Conservation (phyloP, 1,139 yeast genomes). For the Blastobotrys buckinghamii region DNA sequence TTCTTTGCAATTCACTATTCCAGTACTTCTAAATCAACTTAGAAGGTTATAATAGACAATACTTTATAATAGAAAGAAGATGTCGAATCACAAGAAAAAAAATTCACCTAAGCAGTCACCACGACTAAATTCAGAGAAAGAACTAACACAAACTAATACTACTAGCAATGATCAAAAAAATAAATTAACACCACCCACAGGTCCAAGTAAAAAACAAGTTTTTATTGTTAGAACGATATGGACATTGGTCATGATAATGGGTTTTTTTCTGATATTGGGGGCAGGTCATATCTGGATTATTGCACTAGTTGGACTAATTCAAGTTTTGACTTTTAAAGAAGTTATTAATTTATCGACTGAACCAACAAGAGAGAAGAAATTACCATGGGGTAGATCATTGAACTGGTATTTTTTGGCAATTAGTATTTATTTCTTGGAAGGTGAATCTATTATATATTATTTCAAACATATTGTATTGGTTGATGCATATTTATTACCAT, state of each 20-base stretch:
- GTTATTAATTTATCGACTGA: constrained; percentile 78
- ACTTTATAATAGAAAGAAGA: neutral
- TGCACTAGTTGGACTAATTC: constrained; percentile 61
- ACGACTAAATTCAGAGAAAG: too few species aligned
- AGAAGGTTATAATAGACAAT: too few species aligned
- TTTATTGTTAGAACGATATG: constrained; percentile 87
- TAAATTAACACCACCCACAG: neutral
- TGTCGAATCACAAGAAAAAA: neutral
- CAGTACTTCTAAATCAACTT: too few species aligned
- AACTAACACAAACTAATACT: neutral
- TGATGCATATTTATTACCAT: constrained; percentile 39
- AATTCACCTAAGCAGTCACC: neutral
- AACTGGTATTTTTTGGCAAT: constrained; percentile 76
- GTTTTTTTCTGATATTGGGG: constrained; percentile 65
- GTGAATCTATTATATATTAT: constrained; percentile 57
- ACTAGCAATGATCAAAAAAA: neutral
- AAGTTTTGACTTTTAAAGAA: constrained; percentile 82
- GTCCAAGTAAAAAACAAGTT: constrained; percentile 59
- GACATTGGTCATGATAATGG: constrained; percentile 86
- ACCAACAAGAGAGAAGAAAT: constrained; percentile 75
- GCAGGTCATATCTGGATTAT: constrained; percentile 86
- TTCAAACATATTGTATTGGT: constrained; percentile 43
- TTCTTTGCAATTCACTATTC: too few species aligned
- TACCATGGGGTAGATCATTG: constrained; percentile 77
- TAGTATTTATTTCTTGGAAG: constrained; percentile 83